These are phyloP conservation scores for Daldinia sp. DNA, from an alignment of 2,329 filamentous ascomycete genomes.

Conservation along the genomic window DNA sequence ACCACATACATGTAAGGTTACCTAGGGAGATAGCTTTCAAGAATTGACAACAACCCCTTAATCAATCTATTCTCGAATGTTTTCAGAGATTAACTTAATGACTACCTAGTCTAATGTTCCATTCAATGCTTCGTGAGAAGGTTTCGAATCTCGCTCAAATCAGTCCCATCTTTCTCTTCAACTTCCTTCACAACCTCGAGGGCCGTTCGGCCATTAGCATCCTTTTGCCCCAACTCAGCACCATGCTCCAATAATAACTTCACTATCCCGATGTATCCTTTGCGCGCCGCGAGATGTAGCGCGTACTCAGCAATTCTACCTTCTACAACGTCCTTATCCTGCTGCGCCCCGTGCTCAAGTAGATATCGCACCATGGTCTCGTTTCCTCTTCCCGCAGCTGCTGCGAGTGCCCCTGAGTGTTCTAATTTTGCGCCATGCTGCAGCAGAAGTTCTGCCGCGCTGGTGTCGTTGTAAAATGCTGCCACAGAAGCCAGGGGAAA, in stretches of 20 bases:
- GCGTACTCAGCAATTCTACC: not conserved
- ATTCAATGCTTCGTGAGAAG: not conserved
- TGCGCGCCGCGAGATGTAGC: not conserved
- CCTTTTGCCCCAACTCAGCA: not conserved
- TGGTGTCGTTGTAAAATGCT: slow-evolving; percentile 3
- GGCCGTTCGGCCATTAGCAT: not conserved
- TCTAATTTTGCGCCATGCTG: slow-evolving; percentile 1
- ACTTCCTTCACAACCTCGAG: not conserved
- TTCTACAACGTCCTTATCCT: slow-evolving; percentile 1
- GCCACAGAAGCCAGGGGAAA: slow-evolving; percentile 10
- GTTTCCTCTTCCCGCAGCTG: slow-evolving; percentile 3
- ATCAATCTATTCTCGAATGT: not conserved
- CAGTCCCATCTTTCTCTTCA: not conserved
- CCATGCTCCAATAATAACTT: not conserved
- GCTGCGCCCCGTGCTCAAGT: not conserved
- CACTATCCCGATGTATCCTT: not conserved
- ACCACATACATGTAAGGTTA: not conserved
- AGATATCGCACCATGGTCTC: slow-evolving; percentile 4
- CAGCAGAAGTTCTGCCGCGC: not conserved
- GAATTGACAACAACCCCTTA: not conserved
- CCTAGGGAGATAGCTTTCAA: not conserved
- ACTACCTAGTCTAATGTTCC: not conserved
- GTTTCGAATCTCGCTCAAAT: not conserved
- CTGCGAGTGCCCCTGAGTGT: not conserved
- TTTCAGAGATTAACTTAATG: too few species aligned